Evolutionary conservation across 2,329 filamentous ascomycete genomes (phyloP), one percentile per base, ranked within the genome.

Genomic region (Sporothrix euskadiensis): DNA sequence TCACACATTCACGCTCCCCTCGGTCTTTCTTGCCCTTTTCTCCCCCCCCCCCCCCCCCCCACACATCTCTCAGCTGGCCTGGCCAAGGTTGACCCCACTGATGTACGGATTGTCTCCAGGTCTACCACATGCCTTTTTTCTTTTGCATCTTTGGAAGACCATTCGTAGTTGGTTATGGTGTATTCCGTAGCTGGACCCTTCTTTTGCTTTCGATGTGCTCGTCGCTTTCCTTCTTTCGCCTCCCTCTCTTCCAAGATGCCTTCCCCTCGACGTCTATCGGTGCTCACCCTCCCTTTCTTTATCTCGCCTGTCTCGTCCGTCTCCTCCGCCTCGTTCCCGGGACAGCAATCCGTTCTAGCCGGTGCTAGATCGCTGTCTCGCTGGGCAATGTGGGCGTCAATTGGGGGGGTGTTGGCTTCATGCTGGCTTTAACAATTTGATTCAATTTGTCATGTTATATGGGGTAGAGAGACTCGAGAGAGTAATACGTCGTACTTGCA

Each of bases 51-150:
- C 47, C 22, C 10, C 30, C n/a, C n/a, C 19, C 44, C 19, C 65
- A 68, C 65, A 49, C 65, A 32, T 19, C 26, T 39, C 49, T 69
- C 66, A 69, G 66, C 66, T 69, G 32, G 66, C 66, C 49, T 52
- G 32, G 47, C 49, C 66, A 54, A 19, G 44, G 0, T 26, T 26
- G 16, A 52, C 65, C 47, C 63, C 65, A 68, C 65, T 35, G 65
- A 68, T 68, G 26, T 2, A 35, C 65, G n/a, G 22, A 66, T 26
- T 66, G 47, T 35, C 44, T 35, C 44, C 41, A 32, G 10, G 7
- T 52, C 26, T 16, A 9, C 52, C 52, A 32, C 68, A 70, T 44
- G 52, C 68, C 49, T 59, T 59, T 32, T 35, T 69, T 12, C 16
- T n/a, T 71, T 19, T 65, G 7, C 32, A 19, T 61, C 32, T 35